A percentile compares a stretch with the other conserved stretches of the same genome.
These are phyloP conservation scores for Alternaria sp. DNA, from an alignment of 2,329 filamentous ascomycete species.

Conservation along the genomic window DNA sequence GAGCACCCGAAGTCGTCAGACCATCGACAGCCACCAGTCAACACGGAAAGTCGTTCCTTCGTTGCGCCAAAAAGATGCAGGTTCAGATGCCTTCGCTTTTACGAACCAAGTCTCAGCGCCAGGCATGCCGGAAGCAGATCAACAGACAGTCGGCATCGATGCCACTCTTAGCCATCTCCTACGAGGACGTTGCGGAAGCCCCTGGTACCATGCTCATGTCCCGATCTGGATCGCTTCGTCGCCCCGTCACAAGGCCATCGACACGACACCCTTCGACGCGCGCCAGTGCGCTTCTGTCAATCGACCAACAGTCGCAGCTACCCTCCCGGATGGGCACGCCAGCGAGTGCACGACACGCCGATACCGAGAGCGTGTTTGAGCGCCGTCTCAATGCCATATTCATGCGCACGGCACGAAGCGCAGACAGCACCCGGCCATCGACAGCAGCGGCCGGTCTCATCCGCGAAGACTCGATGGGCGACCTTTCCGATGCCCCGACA, in stretches of 20 bases:
- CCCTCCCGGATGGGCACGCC: slow-evolving; percentile 13
- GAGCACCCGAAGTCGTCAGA: slow-evolving; percentile 8
- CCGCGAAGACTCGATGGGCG: slow-evolving; percentile 40
- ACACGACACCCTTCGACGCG: slow-evolving; percentile 8
- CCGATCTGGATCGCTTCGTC: slow-evolving; percentile 16
- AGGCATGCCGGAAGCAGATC: slow-evolving; percentile 15
- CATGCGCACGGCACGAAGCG: slow-evolving; percentile 10
- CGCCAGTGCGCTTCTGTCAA: neutral
- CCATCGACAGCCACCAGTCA: slow-evolving; percentile 25
- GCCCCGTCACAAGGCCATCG: slow-evolving; percentile 6
- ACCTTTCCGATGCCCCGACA: slow-evolving; percentile 42
- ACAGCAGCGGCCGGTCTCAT: slow-evolving; percentile 20
- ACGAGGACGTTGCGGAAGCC: slow-evolving; percentile 15
- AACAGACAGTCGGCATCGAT: slow-evolving; percentile 35
- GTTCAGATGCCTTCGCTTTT: slow-evolving; percentile 39
- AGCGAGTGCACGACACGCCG: slow-evolving; percentile 17
- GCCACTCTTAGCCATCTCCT: slow-evolving; percentile 27
- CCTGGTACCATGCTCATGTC: slow-evolving; percentile 9
- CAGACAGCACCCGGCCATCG: slow-evolving; percentile 19
- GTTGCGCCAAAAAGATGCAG: slow-evolving; percentile 36
- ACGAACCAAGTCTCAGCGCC: slow-evolving; percentile 23
- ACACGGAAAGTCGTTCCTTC: slow-evolving; percentile 33
- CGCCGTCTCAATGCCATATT: slow-evolving; percentile 23
- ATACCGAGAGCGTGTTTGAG: slow-evolving; percentile 22
- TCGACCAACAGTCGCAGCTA: slow-evolving; percentile 1